phyloP scores from a whole-genome alignment of 2,329 filamentous ascomycete genomes.

The Sporothrix brunneoviolacea region DNA sequence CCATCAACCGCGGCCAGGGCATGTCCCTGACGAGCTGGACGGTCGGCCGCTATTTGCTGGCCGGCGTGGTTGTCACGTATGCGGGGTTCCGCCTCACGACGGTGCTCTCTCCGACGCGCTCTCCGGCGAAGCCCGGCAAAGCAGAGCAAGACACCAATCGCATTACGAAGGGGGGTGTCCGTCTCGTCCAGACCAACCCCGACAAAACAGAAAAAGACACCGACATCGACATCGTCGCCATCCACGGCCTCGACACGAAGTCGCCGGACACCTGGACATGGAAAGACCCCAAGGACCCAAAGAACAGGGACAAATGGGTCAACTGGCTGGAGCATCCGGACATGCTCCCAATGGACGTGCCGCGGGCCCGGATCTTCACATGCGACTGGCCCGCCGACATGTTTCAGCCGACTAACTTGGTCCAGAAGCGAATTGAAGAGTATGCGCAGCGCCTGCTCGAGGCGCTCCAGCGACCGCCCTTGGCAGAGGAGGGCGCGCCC shows the following conservation, averaged over 20 bases:
- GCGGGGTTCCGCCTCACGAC: too few relatives aligned
- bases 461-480: too few relatives aligned
- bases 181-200: background rate
- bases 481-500: too few relatives aligned
- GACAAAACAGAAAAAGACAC: conserved; percentile 11
- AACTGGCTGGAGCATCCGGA: conserved; percentile 23
- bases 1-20: too few relatives aligned
- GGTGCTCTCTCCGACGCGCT: too few relatives aligned
- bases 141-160: too few relatives aligned
- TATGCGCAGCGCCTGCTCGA: conserved; percentile 22
- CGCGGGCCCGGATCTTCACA: conserved; percentile 23
- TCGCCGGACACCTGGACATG: conserved; percentile 25
- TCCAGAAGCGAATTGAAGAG: conserved; percentile 18
- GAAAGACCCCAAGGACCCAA: too few relatives aligned
- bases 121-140: too few relatives aligned
- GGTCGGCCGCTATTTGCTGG: too few relatives aligned
- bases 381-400: conserved; percentile 25
- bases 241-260: conserved; percentile 25
- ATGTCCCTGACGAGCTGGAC: too few relatives aligned
- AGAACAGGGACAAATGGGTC: conserved; percentile 1
- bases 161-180: background rate
- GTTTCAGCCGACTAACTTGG: conserved; percentile 17
- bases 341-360: conserved; percentile 22
- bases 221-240: conserved; percentile 19
- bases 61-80: too few relatives aligned